Conservation (phyloP, 768 basidiomycete genomes). For the Botryobasidium botryosum region DNA sequence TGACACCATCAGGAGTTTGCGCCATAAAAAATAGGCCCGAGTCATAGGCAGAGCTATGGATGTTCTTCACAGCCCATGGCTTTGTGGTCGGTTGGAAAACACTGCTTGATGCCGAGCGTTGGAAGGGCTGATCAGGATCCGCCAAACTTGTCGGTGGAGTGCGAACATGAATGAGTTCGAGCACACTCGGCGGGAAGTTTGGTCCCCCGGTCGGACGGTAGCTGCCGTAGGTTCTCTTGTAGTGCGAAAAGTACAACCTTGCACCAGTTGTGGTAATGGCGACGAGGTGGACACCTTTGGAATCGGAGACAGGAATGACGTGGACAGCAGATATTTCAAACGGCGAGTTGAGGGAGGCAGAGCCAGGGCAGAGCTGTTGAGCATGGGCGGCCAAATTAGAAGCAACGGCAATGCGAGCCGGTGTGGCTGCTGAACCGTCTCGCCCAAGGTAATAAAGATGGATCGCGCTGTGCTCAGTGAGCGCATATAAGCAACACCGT, state of each 20-base stretch:
- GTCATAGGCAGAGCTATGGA: slow-evolving; percentile 36
- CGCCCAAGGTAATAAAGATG: slow-evolving; percentile 36
- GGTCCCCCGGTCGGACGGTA: slow-evolving; percentile 11
- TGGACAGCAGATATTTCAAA: slow-evolving; percentile 61
- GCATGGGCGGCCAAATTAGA: slow-evolving; percentile 56
- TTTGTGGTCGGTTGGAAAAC: neutral
- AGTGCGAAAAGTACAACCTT: slow-evolving; percentile 57
- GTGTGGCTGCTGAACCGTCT: slow-evolving; percentile 2
- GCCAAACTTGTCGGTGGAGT: slow-evolving; percentile 58
- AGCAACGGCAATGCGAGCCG: neutral
- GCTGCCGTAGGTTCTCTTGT: slow-evolving; percentile 12
- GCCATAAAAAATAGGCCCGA: slow-evolving; percentile 51
- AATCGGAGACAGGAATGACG: slow-evolving; percentile 46
- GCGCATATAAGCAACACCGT: slow-evolving; percentile 62
- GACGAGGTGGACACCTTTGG: slow-evolving; percentile 56
- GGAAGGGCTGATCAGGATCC: slow-evolving; percentile 55
- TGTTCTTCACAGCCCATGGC: neutral
- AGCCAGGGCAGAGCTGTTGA: slow-evolving; percentile 66
- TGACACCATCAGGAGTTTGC: slow-evolving; percentile 60
- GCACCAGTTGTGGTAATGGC: slow-evolving; percentile 70
- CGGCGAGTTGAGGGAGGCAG: slow-evolving; percentile 48
- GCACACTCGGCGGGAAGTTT: slow-evolving; percentile 20
- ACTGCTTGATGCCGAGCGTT: slow-evolving; percentile 14
- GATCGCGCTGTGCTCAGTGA: slow-evolving; percentile 48
- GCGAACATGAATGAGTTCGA: slow-evolving; percentile 64